phyloP scores from a whole-genome alignment of 495 filamentous ascomycete species.

The Cryomyces minteri region DNA sequence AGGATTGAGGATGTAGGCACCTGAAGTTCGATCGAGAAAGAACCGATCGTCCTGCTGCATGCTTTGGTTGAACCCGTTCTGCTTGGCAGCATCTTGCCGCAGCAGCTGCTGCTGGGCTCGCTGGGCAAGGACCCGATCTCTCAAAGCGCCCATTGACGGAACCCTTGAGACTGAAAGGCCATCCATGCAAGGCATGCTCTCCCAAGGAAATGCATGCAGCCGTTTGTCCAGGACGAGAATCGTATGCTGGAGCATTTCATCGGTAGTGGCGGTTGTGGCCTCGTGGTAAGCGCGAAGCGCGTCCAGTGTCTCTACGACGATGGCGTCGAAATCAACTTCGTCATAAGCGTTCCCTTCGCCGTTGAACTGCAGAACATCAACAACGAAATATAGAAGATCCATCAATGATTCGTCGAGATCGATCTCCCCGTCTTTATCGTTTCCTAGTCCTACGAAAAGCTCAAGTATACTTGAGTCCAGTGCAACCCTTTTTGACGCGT shows the following conservation, averaged over 20 bases:
- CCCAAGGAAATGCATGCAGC: conserved; percentile 85
- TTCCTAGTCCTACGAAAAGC: conserved; percentile 70
- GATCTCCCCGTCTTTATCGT: conserved; percentile 38
- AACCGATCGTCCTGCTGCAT: conserved; percentile 37
- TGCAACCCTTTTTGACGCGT: conserved; percentile 26
- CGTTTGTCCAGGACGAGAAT: conserved; percentile 87
- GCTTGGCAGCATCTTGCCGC: conserved; percentile 2
- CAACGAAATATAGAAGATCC: conserved; percentile 86
- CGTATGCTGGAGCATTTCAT: conserved; percentile 39
- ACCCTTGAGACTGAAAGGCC: conserved; percentile 66
- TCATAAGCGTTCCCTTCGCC: conserved; percentile 95
- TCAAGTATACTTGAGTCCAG: conserved; percentile 67
- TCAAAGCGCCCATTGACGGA: conserved; percentile 63
- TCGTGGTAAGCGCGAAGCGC: conserved; percentile 64
- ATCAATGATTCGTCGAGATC: conserved; percentile 74
- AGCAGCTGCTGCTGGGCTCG: conserved; percentile 19
- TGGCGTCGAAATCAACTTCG: conserved; percentile 77
- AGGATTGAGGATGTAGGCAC: conserved; percentile 79
- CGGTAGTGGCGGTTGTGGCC: conserved; percentile 17
- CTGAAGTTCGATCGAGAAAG: conserved; percentile 22
- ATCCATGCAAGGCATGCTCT: conserved; percentile 74
- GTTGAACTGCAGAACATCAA: conserved; percentile 92
- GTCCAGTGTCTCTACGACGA: conserved; percentile 69
- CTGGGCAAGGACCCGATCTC: conserved; percentile 38
- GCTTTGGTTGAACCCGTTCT: background rate